Conservation (phyloP, 768 basidiomycete genomes). For the Panellus pusillus region DNA sequence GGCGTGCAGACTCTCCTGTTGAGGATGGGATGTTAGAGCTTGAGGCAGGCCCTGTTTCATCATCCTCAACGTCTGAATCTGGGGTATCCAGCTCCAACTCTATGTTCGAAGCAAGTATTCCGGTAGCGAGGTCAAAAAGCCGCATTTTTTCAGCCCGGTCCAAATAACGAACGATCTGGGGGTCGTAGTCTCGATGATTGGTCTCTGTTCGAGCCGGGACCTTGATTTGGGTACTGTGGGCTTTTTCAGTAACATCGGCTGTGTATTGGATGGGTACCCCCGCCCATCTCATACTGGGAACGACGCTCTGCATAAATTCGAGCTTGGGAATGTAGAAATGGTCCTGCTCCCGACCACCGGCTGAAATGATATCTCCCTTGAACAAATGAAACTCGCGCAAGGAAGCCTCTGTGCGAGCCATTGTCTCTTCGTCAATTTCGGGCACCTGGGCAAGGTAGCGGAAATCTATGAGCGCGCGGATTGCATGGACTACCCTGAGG, state of each 20-base stretch:
- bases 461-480: conserved; percentile 39
- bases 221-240: conserved; percentile 34
- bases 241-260: conserved; percentile 34
- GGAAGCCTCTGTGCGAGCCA: conserved; percentile 20
- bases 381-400: conserved; percentile 33
- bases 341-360: conserved; percentile 29
- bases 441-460: conserved; percentile 34
- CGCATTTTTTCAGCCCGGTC: conserved; percentile 32
- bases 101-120: conserved; percentile 12
- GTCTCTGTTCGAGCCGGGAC: conserved; percentile 26
- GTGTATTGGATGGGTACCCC: conserved; percentile 37
- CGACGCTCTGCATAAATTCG: conserved; percentile 36
- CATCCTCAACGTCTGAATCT: background rate
- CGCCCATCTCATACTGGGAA: conserved; percentile 24
- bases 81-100: conserved; percentile 12
- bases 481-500: conserved; percentile 29
- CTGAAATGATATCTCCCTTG: conserved; percentile 34
- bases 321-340: conserved; percentile 46
- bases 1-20: background rate
- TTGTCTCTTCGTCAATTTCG: conserved; percentile 23
- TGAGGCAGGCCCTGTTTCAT: background rate
- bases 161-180: conserved; percentile 34
- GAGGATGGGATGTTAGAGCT: background rate
- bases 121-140: conserved; percentile 29
- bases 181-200: conserved; percentile 35